Percentiles rank a stretch among this genome's conserved stretches.
These are phyloP conservation scores for Aspergillus sp. DNA, from an alignment of 2,329 filamentous ascomycete species.

Conservation along the genomic window DNA sequence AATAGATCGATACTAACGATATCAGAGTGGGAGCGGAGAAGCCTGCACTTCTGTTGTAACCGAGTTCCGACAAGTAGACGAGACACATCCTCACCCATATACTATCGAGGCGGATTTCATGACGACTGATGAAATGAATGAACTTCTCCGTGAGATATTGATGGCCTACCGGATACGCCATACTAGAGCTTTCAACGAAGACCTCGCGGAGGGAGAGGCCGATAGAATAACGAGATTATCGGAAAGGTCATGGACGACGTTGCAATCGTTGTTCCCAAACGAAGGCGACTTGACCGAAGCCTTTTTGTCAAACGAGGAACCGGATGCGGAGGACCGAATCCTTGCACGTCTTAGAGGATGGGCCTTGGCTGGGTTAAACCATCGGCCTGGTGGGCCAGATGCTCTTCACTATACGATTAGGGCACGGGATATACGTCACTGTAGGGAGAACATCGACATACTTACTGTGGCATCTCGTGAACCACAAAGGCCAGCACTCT, in stretches of 20 bases:
- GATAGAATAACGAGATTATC: conserved; percentile 5
- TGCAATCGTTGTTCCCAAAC: conserved; percentile 18
- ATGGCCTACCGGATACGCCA: not conserved
- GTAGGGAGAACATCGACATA: conserved; percentile 15
- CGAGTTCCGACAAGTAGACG: conserved; percentile 9
- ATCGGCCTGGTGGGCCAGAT: conserved; percentile 15
- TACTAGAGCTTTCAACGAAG: not conserved
- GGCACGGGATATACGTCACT: conserved; percentile 9
- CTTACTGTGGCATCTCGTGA: conserved; percentile 13
- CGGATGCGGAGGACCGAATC: conserved; percentile 6
- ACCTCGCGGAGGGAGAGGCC: conserved; percentile 7
- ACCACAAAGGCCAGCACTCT: conserved; percentile 9
- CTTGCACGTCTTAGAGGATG: conserved; percentile 9
- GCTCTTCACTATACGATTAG: conserved; percentile 4
- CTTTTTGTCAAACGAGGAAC: conserved; percentile 13
- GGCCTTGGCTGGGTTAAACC: conserved; percentile 6
- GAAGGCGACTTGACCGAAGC: conserved; percentile 10
- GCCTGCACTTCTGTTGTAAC: conserved; percentile 15
- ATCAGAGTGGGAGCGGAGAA: conserved; percentile 8
- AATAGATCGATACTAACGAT: not conserved
- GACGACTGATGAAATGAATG: conserved; percentile 1
- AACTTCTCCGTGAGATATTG: conserved; percentile 10
- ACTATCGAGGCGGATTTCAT: conserved; percentile 13
- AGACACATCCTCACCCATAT: conserved; percentile 4
- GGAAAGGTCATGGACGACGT: conserved; percentile 13